Evolutionary conservation across 176 grass and related monocot genomes (phyloP), one percentile per base, ranked within the genome.

Genomic region (Carex parvula): DNA sequence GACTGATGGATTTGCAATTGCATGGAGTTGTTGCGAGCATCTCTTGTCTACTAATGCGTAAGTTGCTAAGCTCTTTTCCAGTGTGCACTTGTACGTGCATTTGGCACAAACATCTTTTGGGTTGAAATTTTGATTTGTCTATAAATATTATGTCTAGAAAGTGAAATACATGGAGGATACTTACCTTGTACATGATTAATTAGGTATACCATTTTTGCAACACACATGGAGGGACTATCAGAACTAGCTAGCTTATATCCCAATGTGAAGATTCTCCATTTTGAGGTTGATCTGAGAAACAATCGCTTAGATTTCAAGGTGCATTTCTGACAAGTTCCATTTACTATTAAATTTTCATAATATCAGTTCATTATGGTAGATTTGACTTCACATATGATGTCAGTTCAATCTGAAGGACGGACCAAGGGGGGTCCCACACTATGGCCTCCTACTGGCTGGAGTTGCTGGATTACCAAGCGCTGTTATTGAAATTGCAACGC

Each of bases 21-120:
- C 95, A 93, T 98, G 95, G 95, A 94, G 95, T 87, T 94, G 92
- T 87, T 98, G 95, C 35, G 92, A 98, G 81, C 87, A 98, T 78
- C 90, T 98, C 56, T 75, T 93, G 20, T 94, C 91, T 75, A 41
- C 87, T 61, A 93, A 98, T 66, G 89, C 89, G 91, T 98, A 98
- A 91, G 83, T 90, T 89, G 78, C 4, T 74, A 79, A 88, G 11
- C 64, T 79, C 52, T 71, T 74, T 52, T 22, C 18, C 11, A 74
- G 10, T 24, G 20, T 74, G 44, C 20, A 22, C n/a, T 75, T 71
- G 8, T 71, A 7, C 2, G 35, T 71, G 37, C 6, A 14, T 73
- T 73, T 73, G n/a, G 37, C 18, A 3, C 8, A 3, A 50, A 10
- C 18, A 21, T 50, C 20, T 73, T 22, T 16, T 8, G 37, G 20